Conservation (phyloP, 257 asterid genomes). For the Penstemon newberryi region DNA sequence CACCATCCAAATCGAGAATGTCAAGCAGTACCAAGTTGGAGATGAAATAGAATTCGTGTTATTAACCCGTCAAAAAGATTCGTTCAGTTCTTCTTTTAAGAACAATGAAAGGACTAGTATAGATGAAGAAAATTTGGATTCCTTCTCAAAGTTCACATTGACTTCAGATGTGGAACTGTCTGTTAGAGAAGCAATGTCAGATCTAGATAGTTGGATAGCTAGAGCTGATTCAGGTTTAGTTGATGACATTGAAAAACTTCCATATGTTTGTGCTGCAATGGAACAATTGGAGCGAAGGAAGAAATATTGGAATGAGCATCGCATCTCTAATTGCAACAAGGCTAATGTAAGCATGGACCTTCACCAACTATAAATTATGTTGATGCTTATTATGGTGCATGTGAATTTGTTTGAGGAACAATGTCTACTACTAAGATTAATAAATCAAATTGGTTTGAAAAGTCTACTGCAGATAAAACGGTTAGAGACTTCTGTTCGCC, state of each 20-base stretch:
- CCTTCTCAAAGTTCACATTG: constrained; percentile 77
- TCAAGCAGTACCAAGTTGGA: constrained; percentile 60
- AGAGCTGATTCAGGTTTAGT: constrained; percentile 88
- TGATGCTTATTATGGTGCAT: constrained; percentile 17
- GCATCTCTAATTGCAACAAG: constrained; percentile 35
- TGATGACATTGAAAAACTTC: constrained; percentile 92
- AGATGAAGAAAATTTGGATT: constrained; percentile 50
- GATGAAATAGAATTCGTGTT: constrained; percentile 67
- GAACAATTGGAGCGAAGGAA: constrained; percentile 72
- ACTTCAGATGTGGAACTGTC: constrained; percentile 88
- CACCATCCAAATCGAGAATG: constrained; percentile 68
- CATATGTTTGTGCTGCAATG: constrained; percentile 87
- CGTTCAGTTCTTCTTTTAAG: constrained; percentile 59
- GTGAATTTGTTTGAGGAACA: constrained; percentile 25
- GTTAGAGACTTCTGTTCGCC: constrained; percentile 35
- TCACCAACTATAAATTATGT: constrained; percentile 34
- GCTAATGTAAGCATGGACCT: constrained; percentile 36
- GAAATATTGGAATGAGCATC: constrained; percentile 73
- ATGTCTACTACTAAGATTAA: constrained; percentile 30
- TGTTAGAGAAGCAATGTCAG: constrained; percentile 78
- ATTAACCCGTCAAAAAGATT: constrained; percentile 74
- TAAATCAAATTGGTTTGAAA: constrained; percentile 32
- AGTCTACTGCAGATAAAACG: constrained; percentile 34
- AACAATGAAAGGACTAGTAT: constrained; percentile 37
- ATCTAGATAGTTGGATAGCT: constrained; percentile 93